Evolutionary conservation across 495 filamentous ascomycete genomes (phyloP).

Genomic region (Hyaloscypha bicolor): DNA sequence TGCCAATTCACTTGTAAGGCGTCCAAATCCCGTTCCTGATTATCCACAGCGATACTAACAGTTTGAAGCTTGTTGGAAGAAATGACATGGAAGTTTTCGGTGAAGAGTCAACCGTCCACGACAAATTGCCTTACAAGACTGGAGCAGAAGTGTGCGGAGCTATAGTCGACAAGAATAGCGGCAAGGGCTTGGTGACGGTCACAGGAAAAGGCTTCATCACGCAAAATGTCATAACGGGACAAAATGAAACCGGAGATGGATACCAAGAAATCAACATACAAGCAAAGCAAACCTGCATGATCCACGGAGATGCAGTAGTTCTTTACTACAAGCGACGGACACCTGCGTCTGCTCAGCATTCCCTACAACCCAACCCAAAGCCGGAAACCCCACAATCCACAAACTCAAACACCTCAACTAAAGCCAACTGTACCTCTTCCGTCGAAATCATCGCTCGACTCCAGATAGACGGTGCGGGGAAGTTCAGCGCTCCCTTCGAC

Average conservation of each 20-base stretch:
- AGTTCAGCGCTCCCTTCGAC: not conserved
- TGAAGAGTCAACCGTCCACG: constrained; percentile 15
- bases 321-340: constrained; percentile 5
- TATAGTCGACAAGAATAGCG: constrained; percentile 5
- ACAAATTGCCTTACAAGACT: constrained; percentile 12
- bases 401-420: not conserved
- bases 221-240: not conserved
- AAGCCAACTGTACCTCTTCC: not conserved
- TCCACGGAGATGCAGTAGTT: constrained; percentile 13
- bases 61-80: not conserved
- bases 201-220: constrained; percentile 17
- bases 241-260: not conserved
- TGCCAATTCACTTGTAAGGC: not conserved
- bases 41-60: not conserved
- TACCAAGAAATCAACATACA: constrained; percentile 15
- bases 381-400: not conserved
- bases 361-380: not conserved
- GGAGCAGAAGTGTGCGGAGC: constrained; percentile 8
- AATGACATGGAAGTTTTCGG: not conserved
- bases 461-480: not conserved
- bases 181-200: constrained; percentile 4
- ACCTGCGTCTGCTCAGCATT: not conserved
- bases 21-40: not conserved
- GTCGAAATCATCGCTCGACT: constrained; percentile 10
- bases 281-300: constrained; percentile 19